Base-by-base conservation (phyloP, 2,329 filamentous ascomycete genomes). In the Coniosporium tulheliwenetii region DNA sequence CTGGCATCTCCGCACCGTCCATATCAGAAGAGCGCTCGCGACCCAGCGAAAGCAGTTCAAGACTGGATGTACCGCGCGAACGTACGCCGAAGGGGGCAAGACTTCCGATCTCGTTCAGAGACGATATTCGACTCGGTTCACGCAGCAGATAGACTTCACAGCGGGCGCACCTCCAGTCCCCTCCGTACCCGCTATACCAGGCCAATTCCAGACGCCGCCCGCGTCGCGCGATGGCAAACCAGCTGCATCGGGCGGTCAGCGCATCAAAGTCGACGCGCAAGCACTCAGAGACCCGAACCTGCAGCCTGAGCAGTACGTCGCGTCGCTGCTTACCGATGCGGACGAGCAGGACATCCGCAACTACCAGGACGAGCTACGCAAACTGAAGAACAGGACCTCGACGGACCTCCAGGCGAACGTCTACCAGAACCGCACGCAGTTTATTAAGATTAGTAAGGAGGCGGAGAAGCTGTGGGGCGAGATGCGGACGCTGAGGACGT, bases 401-500 rank as follows among this genome's bases (percentile, higher is more conserved):
- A 72, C 77, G 38, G 87, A 96, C 51, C 69, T 98, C 15, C 89
- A 96, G 60, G 85, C 93, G 55, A 96, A 87, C 61, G 82, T 98
- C 39, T 89, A 93, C 62, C 87, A 95, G 60, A 98, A 98, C 61
- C 79, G 91, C 38, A 93, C 85, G 0, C 91, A 96, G 54, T 98
- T 98, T 56, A 96, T 98, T 69, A 93, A 93, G 62, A 96, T 98
- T 60, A 95, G 87, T 58, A 95, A 96, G 62, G 91, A 98, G 64
- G 91, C 93, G 2, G 91, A 98, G 62, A 95, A 94, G 65, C 75
- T 98, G 43, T 96, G 96, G 63, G 77, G 77, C 41, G 91, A 98
- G 60, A 96, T 98, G 91, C 77, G 85, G 40, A 84, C 84, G 5
- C 73, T 98, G 30, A 77, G 84, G 36, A 85, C 85, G 48, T 71